phyloP scores from a whole-genome alignment of 331 rosid species.

The Saraca asoca region DNA sequence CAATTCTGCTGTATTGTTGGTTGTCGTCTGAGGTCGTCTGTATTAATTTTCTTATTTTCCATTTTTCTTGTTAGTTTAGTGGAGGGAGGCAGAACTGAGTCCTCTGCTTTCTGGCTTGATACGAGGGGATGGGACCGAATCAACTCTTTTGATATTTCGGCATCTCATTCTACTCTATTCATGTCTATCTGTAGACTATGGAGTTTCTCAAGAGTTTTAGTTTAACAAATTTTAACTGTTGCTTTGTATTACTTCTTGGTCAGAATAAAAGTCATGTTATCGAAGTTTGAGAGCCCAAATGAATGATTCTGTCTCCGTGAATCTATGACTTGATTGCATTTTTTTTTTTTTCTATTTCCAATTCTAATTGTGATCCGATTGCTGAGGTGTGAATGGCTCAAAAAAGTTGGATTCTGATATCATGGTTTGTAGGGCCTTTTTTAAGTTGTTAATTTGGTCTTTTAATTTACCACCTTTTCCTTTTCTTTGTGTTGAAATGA shows the following conservation, averaged over 20 bases:
- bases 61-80: slow-evolving; percentile 20
- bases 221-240: slow-evolving; percentile 17
- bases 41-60: not conserved
- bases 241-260: not conserved
- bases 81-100: slow-evolving; percentile 32
- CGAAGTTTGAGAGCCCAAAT: not conserved
- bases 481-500: too few species aligned
- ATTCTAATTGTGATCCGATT: slow-evolving; percentile 15
- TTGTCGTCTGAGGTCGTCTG: slow-evolving; percentile 40
- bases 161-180: slow-evolving; percentile 37
- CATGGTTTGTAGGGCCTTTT: slow-evolving; percentile 38
- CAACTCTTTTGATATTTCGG: slow-evolving; percentile 48
- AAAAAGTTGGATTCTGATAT: slow-evolving; percentile 35
- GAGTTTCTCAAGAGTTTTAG: slow-evolving; percentile 7
- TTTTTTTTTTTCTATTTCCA: not conserved
- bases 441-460: not conserved
- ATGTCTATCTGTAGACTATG: slow-evolving; percentile 37
- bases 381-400: not conserved
- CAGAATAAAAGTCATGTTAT: slow-evolving; percentile 17
- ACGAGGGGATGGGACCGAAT: slow-evolving; percentile 45
- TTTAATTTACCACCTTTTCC: too few species aligned
- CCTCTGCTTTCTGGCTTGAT: slow-evolving; percentile 40
- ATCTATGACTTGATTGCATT: not conserved
- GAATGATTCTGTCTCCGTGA: not conserved
- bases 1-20: slow-evolving; percentile 19